Conservation (phyloP, 768 basidiomycete genomes). For the Xerocomellus chrysenteron region DNA sequence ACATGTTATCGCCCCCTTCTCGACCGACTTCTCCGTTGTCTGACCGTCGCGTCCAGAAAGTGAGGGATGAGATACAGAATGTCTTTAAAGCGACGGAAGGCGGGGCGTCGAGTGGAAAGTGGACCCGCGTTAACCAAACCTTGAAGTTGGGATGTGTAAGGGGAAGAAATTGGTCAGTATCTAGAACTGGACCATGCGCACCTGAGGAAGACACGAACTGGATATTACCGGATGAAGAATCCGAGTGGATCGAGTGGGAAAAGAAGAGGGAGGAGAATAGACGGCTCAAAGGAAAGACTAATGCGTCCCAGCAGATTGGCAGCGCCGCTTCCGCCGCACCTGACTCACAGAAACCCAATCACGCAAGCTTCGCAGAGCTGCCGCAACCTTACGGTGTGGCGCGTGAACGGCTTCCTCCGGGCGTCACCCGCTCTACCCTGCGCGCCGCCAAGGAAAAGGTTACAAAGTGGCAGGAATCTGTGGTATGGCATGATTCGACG, state of each 20-base stretch:
- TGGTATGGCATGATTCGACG: constrained; percentile 15
- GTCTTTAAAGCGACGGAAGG: constrained; percentile 37
- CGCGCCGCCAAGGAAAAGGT: constrained; percentile 36
- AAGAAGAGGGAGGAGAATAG: constrained; percentile 24
- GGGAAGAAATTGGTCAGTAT: constrained; percentile 31
- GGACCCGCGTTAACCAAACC: constrained; percentile 42
- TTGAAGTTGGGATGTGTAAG: constrained; percentile 42
- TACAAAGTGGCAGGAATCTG: constrained; percentile 35
- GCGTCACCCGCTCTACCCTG: constrained; percentile 27
- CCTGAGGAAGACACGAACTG: constrained; percentile 28
- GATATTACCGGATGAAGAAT: constrained; percentile 47
- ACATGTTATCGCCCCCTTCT: constrained; percentile 36
- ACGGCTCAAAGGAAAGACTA: constrained; percentile 18
- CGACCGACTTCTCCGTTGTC: constrained; percentile 33
- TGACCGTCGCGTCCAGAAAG: constrained; percentile 28
- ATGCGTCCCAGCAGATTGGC: constrained; percentile 7
- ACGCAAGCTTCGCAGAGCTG: background rate
- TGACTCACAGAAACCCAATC: constrained; percentile 3
- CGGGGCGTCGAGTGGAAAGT: constrained; percentile 46
- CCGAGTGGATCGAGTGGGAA: constrained; percentile 50
- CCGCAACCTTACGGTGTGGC: background rate
- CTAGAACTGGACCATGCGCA: constrained; percentile 19
- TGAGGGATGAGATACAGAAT: constrained; percentile 36
- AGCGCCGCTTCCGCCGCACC: background rate
- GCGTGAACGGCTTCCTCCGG: constrained; percentile 5